Evolutionary conservation across 2,329 filamentous ascomycete genomes (phyloP).

Genomic region (Cladophialophora bantiana): DNA sequence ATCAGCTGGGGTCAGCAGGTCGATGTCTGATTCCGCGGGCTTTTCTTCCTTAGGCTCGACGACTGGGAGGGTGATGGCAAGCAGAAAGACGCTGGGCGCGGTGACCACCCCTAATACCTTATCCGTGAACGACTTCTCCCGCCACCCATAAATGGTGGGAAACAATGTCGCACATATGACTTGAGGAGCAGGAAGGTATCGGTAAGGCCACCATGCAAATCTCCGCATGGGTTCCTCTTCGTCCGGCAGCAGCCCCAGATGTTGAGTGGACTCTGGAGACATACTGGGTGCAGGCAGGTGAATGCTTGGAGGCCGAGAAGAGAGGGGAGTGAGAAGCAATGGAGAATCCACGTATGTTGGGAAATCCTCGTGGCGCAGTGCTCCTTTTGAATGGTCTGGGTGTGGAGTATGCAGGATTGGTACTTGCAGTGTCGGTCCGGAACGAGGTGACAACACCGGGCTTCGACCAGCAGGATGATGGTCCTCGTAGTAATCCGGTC

Average conservation of each 20-base stretch:
- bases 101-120: constrained; percentile 81
- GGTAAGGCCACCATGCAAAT: constrained; percentile 82
- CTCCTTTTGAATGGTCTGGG: constrained; percentile 41
- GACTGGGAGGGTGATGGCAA: constrained; percentile 90
- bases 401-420: constrained; percentile 35
- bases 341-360: constrained; percentile 71
- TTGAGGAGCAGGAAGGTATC: constrained; percentile 73
- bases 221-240: constrained; percentile 52
- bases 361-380: constrained; percentile 66
- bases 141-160: constrained; percentile 84
- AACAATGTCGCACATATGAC: constrained; percentile 78
- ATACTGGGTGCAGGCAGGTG: constrained; percentile 61
- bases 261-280: constrained; percentile 54
- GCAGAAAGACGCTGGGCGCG: constrained; percentile 85
- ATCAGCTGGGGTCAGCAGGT: constrained; percentile 35
- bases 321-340: constrained; percentile 50
- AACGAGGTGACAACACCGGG: constrained; percentile 26
- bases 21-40: constrained; percentile 50
- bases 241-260: constrained; percentile 45
- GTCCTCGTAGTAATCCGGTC: constrained; percentile 49
- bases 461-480: constrained; percentile 30
- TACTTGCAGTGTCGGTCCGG: constrained; percentile 30
- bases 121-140: constrained; percentile 81
- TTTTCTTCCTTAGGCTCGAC: constrained; percentile 73
- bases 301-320: constrained; percentile 62